Percentiles rank a stretch among this genome's conserved stretches.
Evolutionary conservation across 2,329 filamentous ascomycete genomes (phyloP).

Genomic region (Stagonosporopsis rhizophila): DNA sequence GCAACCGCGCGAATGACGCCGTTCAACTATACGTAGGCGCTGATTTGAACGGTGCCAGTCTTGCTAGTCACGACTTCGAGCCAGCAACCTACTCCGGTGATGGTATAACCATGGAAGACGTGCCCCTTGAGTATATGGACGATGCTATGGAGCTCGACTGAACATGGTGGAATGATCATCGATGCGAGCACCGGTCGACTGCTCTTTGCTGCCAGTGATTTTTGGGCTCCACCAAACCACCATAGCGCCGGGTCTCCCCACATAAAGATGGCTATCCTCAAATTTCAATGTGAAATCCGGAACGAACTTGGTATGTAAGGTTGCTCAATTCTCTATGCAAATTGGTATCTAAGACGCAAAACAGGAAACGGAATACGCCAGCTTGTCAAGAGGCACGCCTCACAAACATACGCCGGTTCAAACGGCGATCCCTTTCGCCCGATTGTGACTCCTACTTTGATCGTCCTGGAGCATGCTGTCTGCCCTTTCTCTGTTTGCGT

Average conservation of each 20-base stretch:
- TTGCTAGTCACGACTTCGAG: conserved; percentile 35
- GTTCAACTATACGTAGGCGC: conserved; percentile 39
- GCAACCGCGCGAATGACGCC: conserved; percentile 63
- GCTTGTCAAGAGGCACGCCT: not conserved
- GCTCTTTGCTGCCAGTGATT: too few species aligned
- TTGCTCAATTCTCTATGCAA: conserved; percentile 2
- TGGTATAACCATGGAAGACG: conserved; percentile 30
- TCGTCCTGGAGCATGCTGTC: conserved; percentile 43
- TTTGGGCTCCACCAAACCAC: not conserved
- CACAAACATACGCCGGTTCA: conserved; percentile 17
- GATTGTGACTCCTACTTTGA: conserved; percentile 1
- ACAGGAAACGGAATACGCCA: not conserved
- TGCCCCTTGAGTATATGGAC: conserved; percentile 44
- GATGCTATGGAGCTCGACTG: conserved; percentile 48
- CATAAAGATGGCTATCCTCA: too few species aligned
- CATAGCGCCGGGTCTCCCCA: too few species aligned
- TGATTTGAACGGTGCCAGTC: conserved; percentile 8
- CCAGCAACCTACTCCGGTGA: conserved; percentile 14
- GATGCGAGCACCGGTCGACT: not conserved
- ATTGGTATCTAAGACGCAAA: conserved; percentile 15
- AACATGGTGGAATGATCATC: not conserved
- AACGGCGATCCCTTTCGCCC: not conserved
- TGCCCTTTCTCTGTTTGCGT: conserved; percentile 35
- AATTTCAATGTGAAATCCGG: not conserved
- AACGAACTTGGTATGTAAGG: not conserved